Base-by-base conservation (phyloP, 352 stramenopile genomes). In the Pythium dissimile region DNA sequence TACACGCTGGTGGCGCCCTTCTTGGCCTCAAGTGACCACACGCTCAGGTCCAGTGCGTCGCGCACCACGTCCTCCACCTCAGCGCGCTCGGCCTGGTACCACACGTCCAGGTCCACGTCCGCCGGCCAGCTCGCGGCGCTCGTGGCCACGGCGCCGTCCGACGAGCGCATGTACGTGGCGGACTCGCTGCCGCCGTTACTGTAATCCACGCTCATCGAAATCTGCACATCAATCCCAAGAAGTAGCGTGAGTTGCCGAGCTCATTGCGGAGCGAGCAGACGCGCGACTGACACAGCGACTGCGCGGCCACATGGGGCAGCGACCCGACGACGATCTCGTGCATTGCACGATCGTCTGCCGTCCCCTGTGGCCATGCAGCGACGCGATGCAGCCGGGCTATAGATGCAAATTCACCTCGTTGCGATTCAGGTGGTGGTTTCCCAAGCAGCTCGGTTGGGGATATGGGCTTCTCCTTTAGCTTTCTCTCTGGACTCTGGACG, bases 51-150 rank as follows among this genome's bases (percentile, higher is more conserved):
- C 28, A 75, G 70, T 26, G 81, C 79, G 44, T 71, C 75, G n/a
- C 73, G 64, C 26, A 92, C 71, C 16, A 88, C 45, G 9, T 89
- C 77, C 31, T 92, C 81, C n/a, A 87, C 76, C 4, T 89, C 74
- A 2, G 70, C 61, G 35, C 81, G 84, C 47, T 92, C 82, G 1
- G 71, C 74, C n/a, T 76, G 55, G 71, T 95, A 93, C 62, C 85
- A 86, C 23, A 69, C 73, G 51, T 89, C 76, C 15, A 95, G 49
- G 50, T 95, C 83, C 26, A 93, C 78, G 39, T 95, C 83, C 0
- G 57, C 64, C 10, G 85, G 83, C 85, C 85, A 95, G 23, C 56
- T 59, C 41, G 42, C 56, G 30, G 47, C 32, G 12, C 43, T 26
- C 66, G n/a, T n/a, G n/a, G n/a, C n/a, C n/a, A n/a, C n/a, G n/a